Percentiles rank a stretch among this genome's conserved stretches.
phyloP scores from a whole-genome alignment of 2,329 filamentous ascomycete species.

The Monosporascus sp. region DNA sequence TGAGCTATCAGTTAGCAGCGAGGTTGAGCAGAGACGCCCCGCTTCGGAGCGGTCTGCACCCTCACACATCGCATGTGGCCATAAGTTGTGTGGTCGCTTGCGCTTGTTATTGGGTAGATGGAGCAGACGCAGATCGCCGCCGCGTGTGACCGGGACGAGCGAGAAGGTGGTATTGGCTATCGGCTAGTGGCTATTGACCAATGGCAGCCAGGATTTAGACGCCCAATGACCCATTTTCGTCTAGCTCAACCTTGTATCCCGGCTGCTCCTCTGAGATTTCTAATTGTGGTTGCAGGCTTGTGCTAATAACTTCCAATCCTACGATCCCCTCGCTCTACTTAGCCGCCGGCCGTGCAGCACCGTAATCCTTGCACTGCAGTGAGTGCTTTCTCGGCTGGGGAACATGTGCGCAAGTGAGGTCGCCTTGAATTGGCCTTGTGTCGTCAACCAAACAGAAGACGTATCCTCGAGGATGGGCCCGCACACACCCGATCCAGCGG shows the following conservation, averaged over 20 bases:
- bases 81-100: not conserved
- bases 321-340: conserved; percentile 26
- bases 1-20: not conserved
- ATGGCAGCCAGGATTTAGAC: conserved; percentile 33
- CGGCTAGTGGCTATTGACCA: conserved; percentile 26
- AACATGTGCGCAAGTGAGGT: conserved; percentile 19
- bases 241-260: conserved; percentile 24
- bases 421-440: conserved; percentile 16
- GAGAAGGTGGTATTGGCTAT: conserved; percentile 24
- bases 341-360: conserved; percentile 38
- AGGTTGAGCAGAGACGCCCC: not conserved
- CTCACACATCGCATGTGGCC: not conserved
- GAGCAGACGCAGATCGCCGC: conserved; percentile 9
- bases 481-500: conserved; percentile 17
- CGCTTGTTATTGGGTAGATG: not conserved
- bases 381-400: conserved; percentile 19
- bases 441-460: conserved; percentile 20
- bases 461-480: conserved; percentile 12
- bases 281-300: conserved; percentile 17
- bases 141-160: conserved; percentile 29
- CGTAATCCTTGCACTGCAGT: conserved; percentile 23
- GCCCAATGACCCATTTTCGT: conserved; percentile 30
- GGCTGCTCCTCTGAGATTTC: conserved; percentile 13
- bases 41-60: not conserved
- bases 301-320: conserved; percentile 11